Base-by-base conservation (phyloP, 2,329 filamentous ascomycete species). In the Fusarium foetens region DNA sequence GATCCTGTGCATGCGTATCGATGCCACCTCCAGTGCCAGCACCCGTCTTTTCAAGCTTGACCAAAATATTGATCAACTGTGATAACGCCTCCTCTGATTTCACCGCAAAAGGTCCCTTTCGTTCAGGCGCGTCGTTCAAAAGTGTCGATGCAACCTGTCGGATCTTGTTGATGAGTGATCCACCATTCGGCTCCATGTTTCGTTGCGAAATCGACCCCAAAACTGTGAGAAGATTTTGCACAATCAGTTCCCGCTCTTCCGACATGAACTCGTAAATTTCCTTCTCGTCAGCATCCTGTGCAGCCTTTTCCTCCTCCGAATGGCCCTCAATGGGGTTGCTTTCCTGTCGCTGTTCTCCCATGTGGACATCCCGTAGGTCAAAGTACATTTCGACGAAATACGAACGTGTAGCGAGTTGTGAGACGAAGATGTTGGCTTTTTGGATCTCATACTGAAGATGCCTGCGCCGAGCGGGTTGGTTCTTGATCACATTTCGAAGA, bases 351-450 rank as follows among this genome's bases (percentile, higher is more conserved):
- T 85, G 82, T 64, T 86, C 83, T 23, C 83, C 79, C 45, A 88
- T 82, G 75, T 91, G 89, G 3, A 90, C 88, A 58, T 94, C 92
- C 41, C 91, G 89, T 3, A 96, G 85, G 74, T 90, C 91, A 80
- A 94, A 94, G 82, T 95, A 97, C 71, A 94, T 92, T 79, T 97
- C 94, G 1, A 97, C 93, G 63, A 95, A 90, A 79, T 94, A 95
- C 0, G 93, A 95, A 29, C 94, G 88, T 0, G 94, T 97, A 5
- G 91, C 91, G 14, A 97, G 85, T 76, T 94, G 92, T 10, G 92
- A 95, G 5, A 91, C 90, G 78, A 95, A 94, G 42, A 97, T 93
- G 79, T 97, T 97, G 11, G 94, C 93, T 79, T 97, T 97, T 79
- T 97, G 94, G 35, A 97, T 96, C 81, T 97, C 94, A 73, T 91